Conservation (phyloP, 305 asterid genomes). For the Fraxinus dipetala region DNA sequence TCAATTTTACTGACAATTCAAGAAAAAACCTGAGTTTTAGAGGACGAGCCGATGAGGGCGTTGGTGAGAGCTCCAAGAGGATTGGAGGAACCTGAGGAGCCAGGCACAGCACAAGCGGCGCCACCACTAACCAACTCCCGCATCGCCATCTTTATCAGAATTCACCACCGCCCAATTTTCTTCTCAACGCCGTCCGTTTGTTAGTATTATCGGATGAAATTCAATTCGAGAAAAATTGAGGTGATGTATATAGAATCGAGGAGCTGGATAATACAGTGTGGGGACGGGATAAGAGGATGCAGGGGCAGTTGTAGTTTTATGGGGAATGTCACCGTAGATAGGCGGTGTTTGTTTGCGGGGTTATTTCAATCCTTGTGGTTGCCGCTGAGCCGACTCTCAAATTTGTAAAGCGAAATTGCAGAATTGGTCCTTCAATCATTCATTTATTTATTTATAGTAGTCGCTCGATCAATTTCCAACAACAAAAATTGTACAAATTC, state of each 20-base stretch:
- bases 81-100: conserved; percentile 82
- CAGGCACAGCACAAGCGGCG: conserved; percentile 82
- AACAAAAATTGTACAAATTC: background rate
- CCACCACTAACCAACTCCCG: conserved; percentile 85
- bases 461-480: background rate
- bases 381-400: background rate
- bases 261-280: background rate
- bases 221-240: background rate
- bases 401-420: background rate
- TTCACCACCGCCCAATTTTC: background rate
- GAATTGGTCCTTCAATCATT: background rate
- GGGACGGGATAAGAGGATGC: background rate
- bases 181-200: background rate
- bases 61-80: conserved; percentile 90
- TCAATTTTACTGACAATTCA: conserved; percentile 1
- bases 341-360: background rate
- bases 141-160: conserved; percentile 62
- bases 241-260: background rate
- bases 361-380: background rate
- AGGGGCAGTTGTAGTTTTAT: background rate
- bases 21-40: conserved; percentile 72
- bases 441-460: background rate
- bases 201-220: conserved; percentile 4
- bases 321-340: background rate
- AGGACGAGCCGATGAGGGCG: conserved; percentile 84